A percentile compares a stretch with the other conserved stretches of the same genome.
phyloP scores from a whole-genome alignment of 306 rosid species.

The Hippophae tibetana region DNA sequence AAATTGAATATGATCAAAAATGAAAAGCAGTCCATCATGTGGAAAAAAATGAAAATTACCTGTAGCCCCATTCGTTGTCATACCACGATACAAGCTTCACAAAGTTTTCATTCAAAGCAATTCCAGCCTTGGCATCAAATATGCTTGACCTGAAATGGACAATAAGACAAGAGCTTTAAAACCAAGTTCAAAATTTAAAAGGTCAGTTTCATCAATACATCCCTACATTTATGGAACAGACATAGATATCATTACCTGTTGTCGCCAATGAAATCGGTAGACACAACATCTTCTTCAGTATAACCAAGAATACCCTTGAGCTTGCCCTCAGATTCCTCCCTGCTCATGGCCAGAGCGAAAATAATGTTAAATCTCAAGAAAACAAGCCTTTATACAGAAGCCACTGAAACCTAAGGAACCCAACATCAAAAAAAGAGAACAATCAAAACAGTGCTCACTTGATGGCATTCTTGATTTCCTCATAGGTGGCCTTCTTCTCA shows the following conservation, averaged over 20 bases:
- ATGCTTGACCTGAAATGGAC: constrained; percentile 72
- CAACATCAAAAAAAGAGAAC: neutral
- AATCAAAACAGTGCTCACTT: constrained; percentile 36
- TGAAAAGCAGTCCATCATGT: too few relatives aligned
- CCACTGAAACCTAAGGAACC: too few relatives aligned
- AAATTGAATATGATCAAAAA: too few relatives aligned
- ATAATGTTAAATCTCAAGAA: neutral
- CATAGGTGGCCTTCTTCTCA: constrained; percentile 68
- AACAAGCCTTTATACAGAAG: neutral
- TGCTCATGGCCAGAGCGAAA: constrained; percentile 12
- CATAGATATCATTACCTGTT: constrained; percentile 48
- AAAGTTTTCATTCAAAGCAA: constrained; percentile 69
- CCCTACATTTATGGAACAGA: too few relatives aligned
- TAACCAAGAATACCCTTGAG: constrained; percentile 89
- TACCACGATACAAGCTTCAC: constrained; percentile 82
- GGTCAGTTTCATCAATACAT: too few relatives aligned
- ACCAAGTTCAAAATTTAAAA: too few relatives aligned
- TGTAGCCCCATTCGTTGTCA: constrained; percentile 90
- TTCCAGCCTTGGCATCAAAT: constrained; percentile 94
- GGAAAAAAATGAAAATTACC: constrained; percentile 27
- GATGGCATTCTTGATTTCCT: constrained; percentile 69
- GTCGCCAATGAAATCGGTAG: constrained; percentile 77
- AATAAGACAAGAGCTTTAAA: neutral
- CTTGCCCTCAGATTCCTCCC: constrained; percentile 86
- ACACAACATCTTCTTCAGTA: constrained; percentile 82